phyloP scores from a whole-genome alignment of 164 flowering plant species.

The Paratinospora sagittata region DNA sequence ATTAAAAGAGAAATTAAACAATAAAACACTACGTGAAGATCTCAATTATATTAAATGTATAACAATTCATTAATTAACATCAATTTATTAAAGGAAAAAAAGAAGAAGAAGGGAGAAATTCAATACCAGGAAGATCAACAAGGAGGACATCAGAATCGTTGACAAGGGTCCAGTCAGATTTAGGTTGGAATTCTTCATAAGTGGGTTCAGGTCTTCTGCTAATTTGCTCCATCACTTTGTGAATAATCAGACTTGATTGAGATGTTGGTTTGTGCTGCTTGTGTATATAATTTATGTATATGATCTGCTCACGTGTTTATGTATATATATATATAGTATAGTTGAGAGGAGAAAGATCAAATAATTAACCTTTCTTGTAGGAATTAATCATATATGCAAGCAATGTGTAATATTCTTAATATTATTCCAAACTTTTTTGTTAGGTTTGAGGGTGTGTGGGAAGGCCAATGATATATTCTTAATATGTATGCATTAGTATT shows the following conservation, averaged over 20 bases:
- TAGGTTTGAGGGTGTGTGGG: not conserved
- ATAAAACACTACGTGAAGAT: no score
- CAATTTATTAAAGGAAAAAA: no score
- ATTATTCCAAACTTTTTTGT: conserved; percentile 32
- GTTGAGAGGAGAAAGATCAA: not conserved
- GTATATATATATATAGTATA: not conserved
- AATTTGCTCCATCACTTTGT: conserved; percentile 15
- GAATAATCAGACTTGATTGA: not conserved
- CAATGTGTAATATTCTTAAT: not conserved
- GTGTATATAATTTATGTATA: no score
- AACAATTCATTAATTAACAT: no score
- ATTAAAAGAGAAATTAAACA: no score
- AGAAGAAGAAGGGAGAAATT: no score
- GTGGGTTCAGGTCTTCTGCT: conserved; percentile 9
- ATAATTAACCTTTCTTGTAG: conserved; percentile 16
- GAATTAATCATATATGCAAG: not conserved
- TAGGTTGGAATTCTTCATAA: conserved; percentile 29
- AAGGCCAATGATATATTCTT: no score
- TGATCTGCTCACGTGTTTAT: no score
- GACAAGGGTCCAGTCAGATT: conserved; percentile 26
- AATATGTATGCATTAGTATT: no score
- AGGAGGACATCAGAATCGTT: conserved; percentile 22
- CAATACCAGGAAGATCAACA: conserved; percentile 29
- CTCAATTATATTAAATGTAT: no score
- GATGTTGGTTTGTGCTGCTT: not conserved